These are phyloP conservation scores for Penicillium sp. DNA, from an alignment of 2,329 filamentous ascomycete genomes.

Conservation along the genomic window DNA sequence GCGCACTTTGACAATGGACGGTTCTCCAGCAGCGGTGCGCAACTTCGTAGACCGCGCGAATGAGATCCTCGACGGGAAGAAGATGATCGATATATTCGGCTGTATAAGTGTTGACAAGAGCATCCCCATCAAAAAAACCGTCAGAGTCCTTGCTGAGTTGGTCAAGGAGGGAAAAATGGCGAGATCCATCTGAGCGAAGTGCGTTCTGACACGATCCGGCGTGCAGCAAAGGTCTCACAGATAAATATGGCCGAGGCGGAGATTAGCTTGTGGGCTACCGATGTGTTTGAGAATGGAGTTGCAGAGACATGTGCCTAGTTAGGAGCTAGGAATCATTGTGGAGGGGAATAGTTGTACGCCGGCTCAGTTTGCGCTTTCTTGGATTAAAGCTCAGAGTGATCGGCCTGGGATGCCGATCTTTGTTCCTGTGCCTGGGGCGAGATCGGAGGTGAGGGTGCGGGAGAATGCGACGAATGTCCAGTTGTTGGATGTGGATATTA, in stretches of 20 bases:
- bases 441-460: slow-evolving; percentile 1
- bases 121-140: slow-evolving; percentile 48
- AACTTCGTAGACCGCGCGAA: slow-evolving; percentile 58
- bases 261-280: slow-evolving; percentile 54
- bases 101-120: slow-evolving; percentile 55
- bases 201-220: slow-evolving; percentile 33
- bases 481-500: background rate
- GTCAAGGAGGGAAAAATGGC: slow-evolving; percentile 39
- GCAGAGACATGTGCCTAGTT: slow-evolving; percentile 61
- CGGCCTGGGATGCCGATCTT: slow-evolving; percentile 53
- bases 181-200: slow-evolving; percentile 39
- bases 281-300: slow-evolving; percentile 51
- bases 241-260: slow-evolving; percentile 58
- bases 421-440: slow-evolving; percentile 2
- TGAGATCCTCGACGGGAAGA: slow-evolving; percentile 49
- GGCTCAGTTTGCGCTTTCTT: slow-evolving; percentile 67
- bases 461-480: background rate
- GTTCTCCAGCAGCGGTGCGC: slow-evolving; percentile 53
- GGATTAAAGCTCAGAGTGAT: slow-evolving; percentile 56
- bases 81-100: slow-evolving; percentile 61
- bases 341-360: slow-evolving; percentile 60
- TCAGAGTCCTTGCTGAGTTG: slow-evolving; percentile 31
- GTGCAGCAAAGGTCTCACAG: slow-evolving; percentile 38
- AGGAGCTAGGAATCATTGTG: slow-evolving; percentile 67
- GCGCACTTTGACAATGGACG: slow-evolving; percentile 42